Evolutionary conservation across 306 rosid species (phyloP).

Genomic region (Vigna hirtella): DNA sequence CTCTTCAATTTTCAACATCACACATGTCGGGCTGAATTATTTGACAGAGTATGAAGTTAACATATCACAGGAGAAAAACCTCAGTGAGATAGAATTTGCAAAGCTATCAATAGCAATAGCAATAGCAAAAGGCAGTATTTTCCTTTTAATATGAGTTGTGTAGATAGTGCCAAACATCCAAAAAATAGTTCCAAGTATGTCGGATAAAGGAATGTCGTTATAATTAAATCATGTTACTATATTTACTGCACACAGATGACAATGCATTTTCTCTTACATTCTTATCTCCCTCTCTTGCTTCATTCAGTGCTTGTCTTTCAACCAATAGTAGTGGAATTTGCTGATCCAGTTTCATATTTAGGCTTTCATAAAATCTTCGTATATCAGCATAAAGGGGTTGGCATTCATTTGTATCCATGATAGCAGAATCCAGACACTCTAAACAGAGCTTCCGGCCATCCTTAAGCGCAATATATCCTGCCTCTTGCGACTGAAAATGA

Average conservation of each 20-base stretch:
- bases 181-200: constrained; percentile 24
- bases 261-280: constrained; percentile 66
- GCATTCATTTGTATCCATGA: constrained; percentile 88
- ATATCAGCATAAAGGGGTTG: constrained; percentile 89
- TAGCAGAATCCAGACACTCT: constrained; percentile 91
- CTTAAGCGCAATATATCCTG: constrained; percentile 70
- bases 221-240: constrained; percentile 29
- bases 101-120: constrained; percentile 37
- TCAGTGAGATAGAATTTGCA: background rate
- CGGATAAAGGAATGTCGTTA: constrained; percentile 17
- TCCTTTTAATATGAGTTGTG: constrained; percentile 4
- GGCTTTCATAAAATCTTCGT: constrained; percentile 80
- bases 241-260: constrained; percentile 37
- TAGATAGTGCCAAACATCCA: constrained; percentile 29
- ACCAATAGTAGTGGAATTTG: constrained; percentile 93
- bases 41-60: background rate
- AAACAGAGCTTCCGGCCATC: constrained; percentile 97
- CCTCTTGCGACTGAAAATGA: constrained; percentile 70
- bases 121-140: constrained; percentile 28
- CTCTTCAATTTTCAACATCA: constrained; percentile 16
- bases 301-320: constrained; percentile 95
- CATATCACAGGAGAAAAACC: constrained; percentile 17
- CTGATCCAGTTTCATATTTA: constrained; percentile 91
- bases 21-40: constrained; percentile 5
- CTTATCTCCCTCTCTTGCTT: constrained; percentile 98